Base-by-base conservation (phyloP, 495 filamentous ascomycete genomes). In the Chaetomium tenue region DNA sequence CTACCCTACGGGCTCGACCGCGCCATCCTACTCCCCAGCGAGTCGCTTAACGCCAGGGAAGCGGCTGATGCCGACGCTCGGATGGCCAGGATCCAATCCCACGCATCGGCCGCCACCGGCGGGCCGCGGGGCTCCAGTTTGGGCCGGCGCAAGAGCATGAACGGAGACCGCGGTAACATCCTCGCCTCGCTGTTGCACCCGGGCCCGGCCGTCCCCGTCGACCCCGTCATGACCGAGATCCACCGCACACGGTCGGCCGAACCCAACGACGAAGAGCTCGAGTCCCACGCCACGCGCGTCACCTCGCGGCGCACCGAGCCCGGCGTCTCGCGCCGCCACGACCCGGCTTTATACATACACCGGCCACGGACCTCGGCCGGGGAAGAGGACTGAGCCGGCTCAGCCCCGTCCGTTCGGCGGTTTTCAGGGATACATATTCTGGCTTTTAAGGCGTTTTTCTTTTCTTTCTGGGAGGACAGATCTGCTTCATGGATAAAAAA, bases 1-100 rank as follows among this genome's bases (percentile, higher is more conserved):
- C 79, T 98, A 0, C 93, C 93, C 0, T 96, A 97, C 71, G 87
- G 91, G 11, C 85, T 98, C 0, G 94, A 98, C 70, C 88, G 92
- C 2, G 94, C 94, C 56, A 92, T 98, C 52, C 76, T 93, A 3
- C 82, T 96, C 16, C 91, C 92, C 5, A 88, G 86, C 59, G 93
- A 98, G 65, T 80, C 85, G 0, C 81, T 95, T 18, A 87, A 93
- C 53, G 76, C 83, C 54, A 87, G 84, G 55, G 91, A 94, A 68
- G 83, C 83, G 7, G 82, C 78, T 8, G 85, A 89, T 50, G 82
- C 81, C 0, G 82, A 86, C 47, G 70, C 77, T 25, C 76, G 84
- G 52, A 74, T 87, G 71, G 79, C 83, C 39, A 78, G 85, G 30
- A 81, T 83, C 26, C 66, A 76, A 13, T 87, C 88, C 0, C 84